Base-by-base conservation (phyloP, 2,329 filamentous ascomycete species). In the Colletotrichum coccodes region DNA sequence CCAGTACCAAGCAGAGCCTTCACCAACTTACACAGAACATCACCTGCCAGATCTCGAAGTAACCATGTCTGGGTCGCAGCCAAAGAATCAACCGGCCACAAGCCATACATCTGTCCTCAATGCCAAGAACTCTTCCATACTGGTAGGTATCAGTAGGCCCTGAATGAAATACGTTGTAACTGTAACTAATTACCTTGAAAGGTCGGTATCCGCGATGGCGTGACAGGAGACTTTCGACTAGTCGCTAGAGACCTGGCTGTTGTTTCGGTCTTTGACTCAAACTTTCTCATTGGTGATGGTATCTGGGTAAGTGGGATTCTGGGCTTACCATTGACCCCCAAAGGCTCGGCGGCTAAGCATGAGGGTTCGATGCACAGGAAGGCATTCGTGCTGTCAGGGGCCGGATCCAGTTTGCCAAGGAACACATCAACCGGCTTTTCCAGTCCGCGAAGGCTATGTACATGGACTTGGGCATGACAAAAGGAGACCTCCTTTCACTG, bases 371-470 rank as follows among this genome's bases (percentile, higher is more conserved):
- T 26, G 28, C 11, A 18, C 40, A 73, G 74, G 75, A 76, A 49
- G 74, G 75, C 26, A 75, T 76, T n/a, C 73, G 75, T 18, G 73
- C 74, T 2, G 69, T 71, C 46, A 60, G 64, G 18, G 74, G 75
- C 16, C 67, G 71, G 0, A 58, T 77, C 2, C 75, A 76, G 30
- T 76, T 77, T 66, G 75, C 74, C 12, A 60, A 64, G 6, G 75
- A 75, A 16, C 75, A 77, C 58, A 71, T 77, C 47, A 69, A 75
- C 60, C 71, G 75, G 1, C 70, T 77, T 0, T 77, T 75, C 57
- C 75, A 77, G 21, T 71, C 74, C 2, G 75, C 75, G 28, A 76
- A 76, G 28, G 75, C 75, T 26, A 76, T 76, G 75, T 71, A 70
- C 42, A 76, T 76, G 75, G 74, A 76, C 32, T 53, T 77, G 11